Evolutionary conservation across 805 yeast species (phyloP), one percentile per base, ranked within the genome.

Genomic region (Starmerella vaccinii): DNA sequence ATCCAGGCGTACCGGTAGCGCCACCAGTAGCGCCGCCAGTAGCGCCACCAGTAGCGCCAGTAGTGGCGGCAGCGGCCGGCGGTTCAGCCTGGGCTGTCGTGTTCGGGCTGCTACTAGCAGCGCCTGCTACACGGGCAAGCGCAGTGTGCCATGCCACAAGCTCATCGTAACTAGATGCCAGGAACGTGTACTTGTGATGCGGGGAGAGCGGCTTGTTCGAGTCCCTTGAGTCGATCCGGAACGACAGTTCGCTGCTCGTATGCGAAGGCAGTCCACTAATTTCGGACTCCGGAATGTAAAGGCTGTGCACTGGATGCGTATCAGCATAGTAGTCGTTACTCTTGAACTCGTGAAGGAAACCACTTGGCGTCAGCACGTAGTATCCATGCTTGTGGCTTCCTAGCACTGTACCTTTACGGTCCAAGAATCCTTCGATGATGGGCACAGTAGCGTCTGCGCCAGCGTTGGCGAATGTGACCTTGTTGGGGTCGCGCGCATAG

Each of bases 251-350:
- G 21, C 69, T 72, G 26, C 62, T 21, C 18, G 23, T 24, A 3
- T 18, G 61, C 2, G 59, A 47, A 5, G 66, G 61, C 15, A 67
- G 65, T 10, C 66, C 63, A 19, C 74, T 73, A 12, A 74, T 50
- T 32, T 66, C 57, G 48, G 75, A 67, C 19, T 74, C 78, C 7
- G 80, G 80, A 23, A 76, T 61, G 53, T 69, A 74, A 5, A 76
- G 56, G 21, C 73, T 68, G 39, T 72, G 57, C 26, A 70, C 71
- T 8, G 80, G 79, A 16, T 64, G 66, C 9, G 74, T 64, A 52
- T 73, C 76, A 49, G 60, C 61, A 41, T 62, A 57, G 44, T 62
- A 63, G 22, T 75, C 71, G 50, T 70, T 66, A 12, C 75, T 66
- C 51, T 71, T 71, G 62, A 38, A 55, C 53, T 73, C 75, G 51